Percentiles rank a stretch among this genome's conserved stretches.
Conservation (phyloP, 495 filamentous ascomycete genomes). For the Poronia punctata region DNA sequence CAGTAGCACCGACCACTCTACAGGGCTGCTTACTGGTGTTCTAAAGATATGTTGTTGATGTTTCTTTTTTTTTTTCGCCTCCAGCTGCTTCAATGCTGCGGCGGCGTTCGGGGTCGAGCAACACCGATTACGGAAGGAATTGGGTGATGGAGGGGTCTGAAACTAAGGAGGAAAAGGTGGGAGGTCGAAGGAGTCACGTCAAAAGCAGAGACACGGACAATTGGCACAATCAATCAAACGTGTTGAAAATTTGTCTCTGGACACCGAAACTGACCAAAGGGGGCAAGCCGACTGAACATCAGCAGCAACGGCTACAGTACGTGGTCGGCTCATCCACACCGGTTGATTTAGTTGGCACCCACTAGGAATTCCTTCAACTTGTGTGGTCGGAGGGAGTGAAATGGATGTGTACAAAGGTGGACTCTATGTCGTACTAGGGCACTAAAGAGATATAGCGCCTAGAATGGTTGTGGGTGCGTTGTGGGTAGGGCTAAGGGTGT, state of each 20-base stretch:
- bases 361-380: neutral
- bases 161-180: constrained; percentile 10
- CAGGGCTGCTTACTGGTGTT: constrained; percentile 14
- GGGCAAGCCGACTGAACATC: constrained; percentile 7
- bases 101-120: constrained; percentile 4
- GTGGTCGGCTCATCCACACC: constrained; percentile 9
- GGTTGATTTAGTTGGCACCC: constrained; percentile 3
- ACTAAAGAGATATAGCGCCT: too few relatives aligned
- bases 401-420: too few relatives aligned
- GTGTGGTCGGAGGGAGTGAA: neutral
- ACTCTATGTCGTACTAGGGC: too few relatives aligned
- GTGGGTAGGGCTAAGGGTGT: too few relatives aligned
- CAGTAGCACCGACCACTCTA: constrained; percentile 7
- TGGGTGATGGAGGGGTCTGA: constrained; percentile 12
- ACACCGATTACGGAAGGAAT: constrained; percentile 15
- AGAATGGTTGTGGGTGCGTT: too few relatives aligned
- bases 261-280: too few relatives aligned
- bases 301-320: too few relatives aligned
- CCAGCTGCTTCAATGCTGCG: constrained; percentile 5
- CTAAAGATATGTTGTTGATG: neutral
- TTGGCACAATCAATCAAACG: constrained; percentile 5
- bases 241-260: constrained; percentile 13
- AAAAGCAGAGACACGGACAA: constrained; percentile 2
- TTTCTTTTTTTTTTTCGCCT: constrained; percentile 2
- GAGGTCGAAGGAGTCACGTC: too few relatives aligned